Evolutionary conservation across 495 filamentous ascomycete genomes (phyloP), one percentile per base, ranked within the genome.

Genomic region (Aspergillus bridgeri): DNA sequence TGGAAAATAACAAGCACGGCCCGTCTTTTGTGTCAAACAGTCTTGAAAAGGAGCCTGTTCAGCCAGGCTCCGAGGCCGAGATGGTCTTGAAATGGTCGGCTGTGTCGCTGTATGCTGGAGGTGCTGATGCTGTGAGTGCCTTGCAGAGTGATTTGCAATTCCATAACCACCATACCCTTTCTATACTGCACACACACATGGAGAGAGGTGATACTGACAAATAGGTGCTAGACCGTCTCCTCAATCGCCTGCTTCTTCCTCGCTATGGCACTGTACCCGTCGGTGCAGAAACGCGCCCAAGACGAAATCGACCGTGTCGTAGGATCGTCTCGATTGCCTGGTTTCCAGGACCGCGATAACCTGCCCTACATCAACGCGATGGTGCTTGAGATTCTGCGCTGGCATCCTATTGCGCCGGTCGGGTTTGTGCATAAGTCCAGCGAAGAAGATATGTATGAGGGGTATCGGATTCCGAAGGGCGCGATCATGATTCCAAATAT

Each of bases 221-320:
- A n/a, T n/a, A n/a, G n/a, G n/a, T 48, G 4, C 4, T 18, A 7
- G 61, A 82, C 56, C 8, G 72, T 73, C 3, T 68, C 72, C 1
- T 54, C 73, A 5, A 43, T 79, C 2, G 54, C 44, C 3, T 57
- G 60, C 25, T 75, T 79, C 59, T 62, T 76, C 53, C 60, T 74
- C 3, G 76, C 73, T 11, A 74, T 78, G 69, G 66, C 66, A 6
- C n/a, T 74, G 7, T 74, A 67, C 60, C 78, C 79, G 0, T 60
- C 74, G 0, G 74, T 76, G 0, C 78, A 80, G 51, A 53, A 62
- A 29, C 79, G 77, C 42, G 82, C 81, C 0, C 81, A 82, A 55
- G 74, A 69, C 5, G 82, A 87, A 60, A 64, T 87, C 52, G 82
- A 85, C 59, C 64, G 66, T 24, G 75, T 83, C 2, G 61, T 83